Conservation (phyloP, 1,284 basidiomycete genomes). For the Melampsora larici-populina region DNA sequence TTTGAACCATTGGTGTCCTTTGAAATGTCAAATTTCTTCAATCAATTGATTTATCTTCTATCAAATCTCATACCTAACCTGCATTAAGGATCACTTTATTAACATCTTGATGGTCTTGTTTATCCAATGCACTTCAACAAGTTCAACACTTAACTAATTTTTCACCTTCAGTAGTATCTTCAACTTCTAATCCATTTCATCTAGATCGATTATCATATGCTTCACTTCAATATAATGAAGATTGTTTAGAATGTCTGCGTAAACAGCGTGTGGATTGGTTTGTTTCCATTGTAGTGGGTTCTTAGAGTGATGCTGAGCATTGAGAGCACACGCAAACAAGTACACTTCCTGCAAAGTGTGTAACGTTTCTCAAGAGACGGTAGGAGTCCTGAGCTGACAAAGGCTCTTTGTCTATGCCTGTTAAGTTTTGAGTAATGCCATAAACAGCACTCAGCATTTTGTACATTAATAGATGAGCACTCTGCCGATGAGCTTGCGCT, state of each 20-base stretch:
- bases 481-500: too few relatives aligned
- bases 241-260: slow-evolving; percentile 9
- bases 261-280: slow-evolving; percentile 15
- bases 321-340: too few relatives aligned
- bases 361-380: too few relatives aligned
- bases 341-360: too few relatives aligned
- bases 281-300: too few relatives aligned
- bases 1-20: neutral
- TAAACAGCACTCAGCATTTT: too few relatives aligned
- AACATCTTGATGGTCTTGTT: neutral
- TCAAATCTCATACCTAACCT: neutral
- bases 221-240: slow-evolving; percentile 8
- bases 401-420: too few relatives aligned
- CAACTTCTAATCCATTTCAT: neutral
- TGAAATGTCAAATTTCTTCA: slow-evolving; percentile 6
- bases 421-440: too few relatives aligned
- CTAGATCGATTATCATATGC: neutral
- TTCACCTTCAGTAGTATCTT: neutral
- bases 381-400: too few relatives aligned
- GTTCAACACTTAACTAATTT: slow-evolving; percentile 1
- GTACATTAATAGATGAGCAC: too few relatives aligned
- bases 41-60: neutral
- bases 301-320: too few relatives aligned
- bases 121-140: neutral
- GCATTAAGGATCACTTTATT: slow-evolving; percentile 17